phyloP scores from a whole-genome alignment of 257 asterid genomes.

The Solanum medicagineum region DNA sequence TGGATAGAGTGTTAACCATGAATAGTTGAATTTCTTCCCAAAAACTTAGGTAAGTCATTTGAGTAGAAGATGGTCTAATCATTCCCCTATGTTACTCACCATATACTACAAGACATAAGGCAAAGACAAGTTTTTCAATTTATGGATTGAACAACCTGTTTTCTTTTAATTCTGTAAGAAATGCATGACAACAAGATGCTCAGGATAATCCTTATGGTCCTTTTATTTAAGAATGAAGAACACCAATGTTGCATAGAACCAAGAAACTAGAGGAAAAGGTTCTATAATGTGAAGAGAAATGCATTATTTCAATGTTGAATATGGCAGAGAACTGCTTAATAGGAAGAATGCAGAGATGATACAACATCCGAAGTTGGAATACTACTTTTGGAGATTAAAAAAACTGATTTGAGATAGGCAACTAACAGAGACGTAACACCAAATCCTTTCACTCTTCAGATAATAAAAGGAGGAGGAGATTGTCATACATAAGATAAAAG shows the following conservation, averaged over 20 bases:
- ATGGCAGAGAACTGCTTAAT: too few species aligned
- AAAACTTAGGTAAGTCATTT: background rate
- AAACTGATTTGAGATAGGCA: background rate
- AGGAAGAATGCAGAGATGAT: background rate
- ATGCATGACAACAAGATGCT: background rate
- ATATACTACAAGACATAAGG: background rate
- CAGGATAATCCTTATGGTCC: background rate
- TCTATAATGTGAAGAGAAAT: too few species aligned
- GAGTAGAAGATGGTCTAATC: background rate
- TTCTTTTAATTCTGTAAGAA: background rate
- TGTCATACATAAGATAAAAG: background rate
- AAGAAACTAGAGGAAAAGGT: too few species aligned
- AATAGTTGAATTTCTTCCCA: background rate
- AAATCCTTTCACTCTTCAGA: background rate
- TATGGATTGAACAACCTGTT: background rate
- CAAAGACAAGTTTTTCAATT: background rate
- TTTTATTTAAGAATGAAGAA: background rate
- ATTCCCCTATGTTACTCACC: background rate
- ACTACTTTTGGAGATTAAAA: background rate
- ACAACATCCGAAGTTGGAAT: background rate
- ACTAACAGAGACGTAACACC: background rate
- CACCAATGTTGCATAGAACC: too few species aligned
- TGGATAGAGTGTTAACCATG: background rate
- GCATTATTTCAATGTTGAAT: too few species aligned
- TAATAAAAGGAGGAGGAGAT: background rate